Percentiles rank a stretch among this genome's conserved stretches.
These are phyloP conservation scores for Aurifilum marmelostoma DNA, from an alignment of 2,329 filamentous ascomycete genomes.

Conservation along the genomic window DNA sequence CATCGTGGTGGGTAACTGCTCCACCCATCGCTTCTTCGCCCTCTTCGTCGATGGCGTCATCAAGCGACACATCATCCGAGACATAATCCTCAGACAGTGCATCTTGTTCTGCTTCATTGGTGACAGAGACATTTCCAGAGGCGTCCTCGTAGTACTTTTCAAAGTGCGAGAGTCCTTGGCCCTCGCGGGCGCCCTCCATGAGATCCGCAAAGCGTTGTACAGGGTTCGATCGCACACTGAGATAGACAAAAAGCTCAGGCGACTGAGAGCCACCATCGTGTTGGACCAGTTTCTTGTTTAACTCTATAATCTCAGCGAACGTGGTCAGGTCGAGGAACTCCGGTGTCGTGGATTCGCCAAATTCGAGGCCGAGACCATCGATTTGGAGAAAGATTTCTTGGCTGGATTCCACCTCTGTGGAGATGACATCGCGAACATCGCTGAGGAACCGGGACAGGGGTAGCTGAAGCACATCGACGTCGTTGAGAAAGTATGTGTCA, in stretches of 20 bases:
- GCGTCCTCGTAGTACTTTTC: slow-evolving; percentile 26
- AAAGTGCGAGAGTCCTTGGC: slow-evolving; percentile 24
- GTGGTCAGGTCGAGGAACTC: slow-evolving; percentile 27
- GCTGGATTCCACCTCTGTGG: slow-evolving; percentile 47
- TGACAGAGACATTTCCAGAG: slow-evolving; percentile 11
- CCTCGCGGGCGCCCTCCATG: slow-evolving; percentile 18
- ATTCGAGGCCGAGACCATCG: slow-evolving; percentile 56
- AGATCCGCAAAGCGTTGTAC: slow-evolving; percentile 25
- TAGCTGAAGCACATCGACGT: slow-evolving; percentile 45
- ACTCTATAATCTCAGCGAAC: slow-evolving; percentile 26
- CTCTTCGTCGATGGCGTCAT: slow-evolving; percentile 12
- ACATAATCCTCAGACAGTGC: slow-evolving; percentile 8
- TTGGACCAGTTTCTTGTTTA: slow-evolving; percentile 26
- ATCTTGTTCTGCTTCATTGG: slow-evolving; percentile 27
- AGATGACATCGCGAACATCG: slow-evolving; percentile 50
- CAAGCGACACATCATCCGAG: slow-evolving; percentile 16
- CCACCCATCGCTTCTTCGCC: not conserved
- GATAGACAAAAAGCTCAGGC: slow-evolving; percentile 25
- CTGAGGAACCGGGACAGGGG: slow-evolving; percentile 50
- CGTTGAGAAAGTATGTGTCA: slow-evolving; percentile 50
- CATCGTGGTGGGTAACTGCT: not conserved
- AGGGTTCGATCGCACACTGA: slow-evolving; percentile 23
- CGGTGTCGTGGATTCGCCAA: slow-evolving; percentile 43
- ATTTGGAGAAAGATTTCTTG: slow-evolving; percentile 57
- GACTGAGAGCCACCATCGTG: slow-evolving; percentile 21